A percentile compares a stretch with the other conserved stretches of the same genome.
Evolutionary conservation across 805 yeast genomes (phyloP).

Genomic region (Kuraishia floccosa): DNA sequence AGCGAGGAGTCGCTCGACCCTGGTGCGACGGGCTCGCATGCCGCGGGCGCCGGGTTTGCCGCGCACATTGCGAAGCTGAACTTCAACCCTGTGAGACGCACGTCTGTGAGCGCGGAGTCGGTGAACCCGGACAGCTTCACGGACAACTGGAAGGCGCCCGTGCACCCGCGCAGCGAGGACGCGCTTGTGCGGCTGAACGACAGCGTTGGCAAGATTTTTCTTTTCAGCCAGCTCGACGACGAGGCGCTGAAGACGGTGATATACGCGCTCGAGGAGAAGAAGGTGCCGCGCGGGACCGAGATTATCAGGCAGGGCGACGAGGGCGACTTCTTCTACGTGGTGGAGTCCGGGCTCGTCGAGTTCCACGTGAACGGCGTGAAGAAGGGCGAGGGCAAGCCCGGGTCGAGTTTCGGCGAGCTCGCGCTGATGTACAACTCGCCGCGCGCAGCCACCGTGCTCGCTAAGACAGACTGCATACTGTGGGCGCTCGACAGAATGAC

Average conservation of each 20-base stretch:
- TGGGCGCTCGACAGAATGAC: slow-evolving; percentile 95
- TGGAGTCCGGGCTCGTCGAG: slow-evolving; percentile 79
- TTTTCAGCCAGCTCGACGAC: slow-evolving; percentile 74
- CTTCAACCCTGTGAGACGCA: slow-evolving; percentile 75
- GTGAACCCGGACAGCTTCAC: slow-evolving; percentile 62
- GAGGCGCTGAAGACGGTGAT: slow-evolving; percentile 70
- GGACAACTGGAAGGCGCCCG: slow-evolving; percentile 67
- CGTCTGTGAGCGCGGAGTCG: slow-evolving; percentile 86
- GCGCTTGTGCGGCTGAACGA: slow-evolving; percentile 61
- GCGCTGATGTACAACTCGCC: slow-evolving; percentile 97
- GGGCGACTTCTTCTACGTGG: slow-evolving; percentile 84
- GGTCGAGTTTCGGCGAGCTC: slow-evolving; percentile 91
- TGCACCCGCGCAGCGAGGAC: slow-evolving; percentile 45
- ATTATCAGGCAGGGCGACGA: slow-evolving; percentile 88
- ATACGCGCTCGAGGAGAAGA: slow-evolving; percentile 71
- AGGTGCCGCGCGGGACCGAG: slow-evolving; percentile 42
- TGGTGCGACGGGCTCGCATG: slow-evolving; percentile 8
- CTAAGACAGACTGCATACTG: slow-evolving; percentile 57
- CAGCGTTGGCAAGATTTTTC: slow-evolving; percentile 69
- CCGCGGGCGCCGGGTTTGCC: slow-evolving; percentile 14
- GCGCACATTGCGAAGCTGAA: slow-evolving; percentile 25
- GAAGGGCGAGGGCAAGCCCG: slow-evolving; percentile 71
- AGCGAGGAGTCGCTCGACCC: slow-evolving; percentile 9
- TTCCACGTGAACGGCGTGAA: slow-evolving; percentile 60
- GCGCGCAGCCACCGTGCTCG: slow-evolving; percentile 89